phyloP scores from a whole-genome alignment of 2,329 filamentous ascomycete genomes.

The Emergomyces pasteurianus region DNA sequence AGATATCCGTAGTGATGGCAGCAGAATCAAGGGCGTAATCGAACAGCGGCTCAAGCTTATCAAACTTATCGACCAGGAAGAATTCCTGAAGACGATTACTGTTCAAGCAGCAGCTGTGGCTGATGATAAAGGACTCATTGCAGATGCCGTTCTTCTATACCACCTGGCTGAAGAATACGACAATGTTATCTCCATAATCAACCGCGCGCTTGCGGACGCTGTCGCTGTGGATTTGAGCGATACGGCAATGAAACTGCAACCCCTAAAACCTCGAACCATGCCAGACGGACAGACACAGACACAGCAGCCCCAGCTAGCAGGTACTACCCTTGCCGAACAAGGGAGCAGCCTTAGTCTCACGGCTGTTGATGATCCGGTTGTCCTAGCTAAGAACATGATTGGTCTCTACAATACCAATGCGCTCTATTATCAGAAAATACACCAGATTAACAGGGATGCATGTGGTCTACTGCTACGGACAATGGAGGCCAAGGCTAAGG shows the following conservation, averaged over 20 bases:
- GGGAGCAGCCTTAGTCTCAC: conserved; percentile 48
- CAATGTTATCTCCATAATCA: conserved; percentile 81
- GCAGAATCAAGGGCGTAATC: conserved; percentile 73
- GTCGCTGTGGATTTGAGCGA: conserved; percentile 67
- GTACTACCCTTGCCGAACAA: conserved; percentile 32
- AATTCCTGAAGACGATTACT: conserved; percentile 86
- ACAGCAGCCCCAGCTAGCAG: conserved; percentile 31
- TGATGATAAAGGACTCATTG: conserved; percentile 85
- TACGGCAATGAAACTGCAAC: conserved; percentile 63
- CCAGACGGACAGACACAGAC: conserved; percentile 14
- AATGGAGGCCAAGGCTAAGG: conserved; percentile 47
- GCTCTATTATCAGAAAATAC: conserved; percentile 50
- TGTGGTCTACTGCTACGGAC: conserved; percentile 49
- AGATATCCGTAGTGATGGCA: conserved; percentile 77
- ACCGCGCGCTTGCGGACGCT: conserved; percentile 78
- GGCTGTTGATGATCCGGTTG: conserved; percentile 54
- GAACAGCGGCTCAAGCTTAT: conserved; percentile 76
- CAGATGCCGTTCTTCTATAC: conserved; percentile 87
- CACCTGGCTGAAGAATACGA: conserved; percentile 94
- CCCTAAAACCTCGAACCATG: conserved; percentile 57
- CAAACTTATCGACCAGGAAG: conserved; percentile 62
- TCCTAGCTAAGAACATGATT: conserved; percentile 51
- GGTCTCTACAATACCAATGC: conserved; percentile 49
- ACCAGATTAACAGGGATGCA: conserved; percentile 44
- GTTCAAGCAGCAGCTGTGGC: conserved; percentile 83